Base-by-base conservation (phyloP, 1,284 basidiomycete species). In the Ceratobasidium sp. region DNA sequence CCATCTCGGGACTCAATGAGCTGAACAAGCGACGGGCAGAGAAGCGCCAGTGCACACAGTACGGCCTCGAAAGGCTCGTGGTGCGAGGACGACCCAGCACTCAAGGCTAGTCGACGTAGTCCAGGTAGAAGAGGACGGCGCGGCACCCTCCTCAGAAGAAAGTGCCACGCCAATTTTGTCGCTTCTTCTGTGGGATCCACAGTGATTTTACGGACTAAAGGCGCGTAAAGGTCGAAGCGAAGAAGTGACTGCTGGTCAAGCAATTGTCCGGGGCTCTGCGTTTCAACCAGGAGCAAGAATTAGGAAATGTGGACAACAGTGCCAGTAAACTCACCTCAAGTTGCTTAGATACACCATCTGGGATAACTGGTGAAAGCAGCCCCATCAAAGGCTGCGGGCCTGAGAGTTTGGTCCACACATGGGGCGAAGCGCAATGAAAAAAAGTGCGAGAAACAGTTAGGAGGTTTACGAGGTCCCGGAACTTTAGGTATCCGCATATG, bases 41-140 rank as follows among this genome's bases (percentile, higher is more conserved):
- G n/a, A n/a, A 68, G 39, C 20, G 46, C 44, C 2, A 28, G 15
- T 23, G 39, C 18, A 26, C 28, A 33, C 33, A 13, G n/a, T n/a
- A 53, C 53, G 13, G 40, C 33, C 40, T 26, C 20, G 9, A 28
- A 23, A 26, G n/a, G 5, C 51, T 10, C 9, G 39, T 18, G 9
- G 2, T 66, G 12, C 2, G 0, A 20, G 9, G 13, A 5, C 7
- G 13, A 18, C 2, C 18, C 7, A 12, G 33, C 20, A 6, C 20
- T n/a, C 51, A 58, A 13, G 9, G 10, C 20, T 26, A 70, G 53
- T 13, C 6, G 26, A n/a, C 40, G 51, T 12, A 70, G 23, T 33
- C 44, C 58, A 5, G 68, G 68, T 15, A 70, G 33, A 12, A 58
- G 68, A 13, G 68, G 68, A 6, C 53, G 67, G 5, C 10, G 49